A percentile compares a stretch with the other conserved stretches of the same genome.
Conservation (phyloP, 257 asterid genomes). For the Gynochthodes officinalis region DNA sequence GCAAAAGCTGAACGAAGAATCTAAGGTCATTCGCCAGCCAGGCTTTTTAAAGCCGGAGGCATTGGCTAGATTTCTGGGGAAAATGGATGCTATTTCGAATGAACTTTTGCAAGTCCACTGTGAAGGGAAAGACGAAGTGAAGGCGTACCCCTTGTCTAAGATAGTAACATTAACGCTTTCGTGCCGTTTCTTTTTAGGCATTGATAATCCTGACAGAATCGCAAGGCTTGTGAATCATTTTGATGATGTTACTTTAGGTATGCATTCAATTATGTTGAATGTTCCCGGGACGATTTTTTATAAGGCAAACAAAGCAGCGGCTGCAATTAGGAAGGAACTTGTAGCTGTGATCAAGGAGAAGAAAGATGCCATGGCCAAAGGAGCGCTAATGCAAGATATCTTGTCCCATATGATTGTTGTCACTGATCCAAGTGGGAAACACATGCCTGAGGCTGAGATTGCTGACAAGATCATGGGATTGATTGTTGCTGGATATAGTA, state of each 20-base stretch:
- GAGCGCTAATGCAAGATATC: conserved; percentile 20
- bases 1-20: conserved; percentile 22
- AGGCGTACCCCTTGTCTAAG: conserved; percentile 48
- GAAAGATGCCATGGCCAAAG: conserved; percentile 36
- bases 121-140: conserved; percentile 31
- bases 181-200: conserved; percentile 51
- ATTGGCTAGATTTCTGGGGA: conserved; percentile 37
- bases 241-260: conserved; percentile 51
- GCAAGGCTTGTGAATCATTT: conserved; percentile 40
- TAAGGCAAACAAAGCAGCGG: conserved; percentile 61
- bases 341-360: conserved; percentile 47
- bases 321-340: conserved; percentile 53
- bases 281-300: conserved; percentile 50
- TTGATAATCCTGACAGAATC: conserved; percentile 41
- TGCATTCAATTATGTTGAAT: conserved; percentile 51
- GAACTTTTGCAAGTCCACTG: conserved; percentile 35
- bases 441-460: conserved; percentile 55
- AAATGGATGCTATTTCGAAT: conserved; percentile 42
- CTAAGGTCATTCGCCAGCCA: conserved; percentile 47
- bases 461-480: conserved; percentile 75
- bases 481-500: conserved; percentile 63
- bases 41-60: conserved; percentile 73
- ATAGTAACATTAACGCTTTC: conserved; percentile 50
- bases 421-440: conserved; percentile 36
- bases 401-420: conserved; percentile 46